phyloP scores from a whole-genome alignment of 805 yeast species.

The Brettanomyces nanus region DNA sequence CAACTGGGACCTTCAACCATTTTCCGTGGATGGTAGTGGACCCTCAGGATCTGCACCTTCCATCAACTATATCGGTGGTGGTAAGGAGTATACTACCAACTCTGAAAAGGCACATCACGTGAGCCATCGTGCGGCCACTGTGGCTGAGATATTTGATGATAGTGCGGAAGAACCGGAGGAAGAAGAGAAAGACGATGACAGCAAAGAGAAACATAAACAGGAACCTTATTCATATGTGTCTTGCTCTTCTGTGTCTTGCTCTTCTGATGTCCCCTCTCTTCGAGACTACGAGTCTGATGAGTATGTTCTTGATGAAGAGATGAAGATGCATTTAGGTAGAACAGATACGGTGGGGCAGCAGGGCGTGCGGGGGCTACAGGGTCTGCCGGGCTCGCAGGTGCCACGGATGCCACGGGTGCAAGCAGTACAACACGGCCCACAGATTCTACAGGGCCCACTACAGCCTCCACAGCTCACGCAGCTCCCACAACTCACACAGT shows the following conservation, averaged over 20 bases:
- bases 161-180: conserved; percentile 1
- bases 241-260: neutral
- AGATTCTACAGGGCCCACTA: neutral
- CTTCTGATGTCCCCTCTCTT: neutral
- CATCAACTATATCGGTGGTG: neutral
- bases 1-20: conserved; percentile 22
- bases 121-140: conserved; percentile 1
- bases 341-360: neutral
- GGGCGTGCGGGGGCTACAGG: neutral
- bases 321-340: conserved; percentile 10
- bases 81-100: neutral
- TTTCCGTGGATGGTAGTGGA: conserved; percentile 6
- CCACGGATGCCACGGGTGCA: no score
- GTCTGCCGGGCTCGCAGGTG: no score
- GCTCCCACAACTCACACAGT: neutral
- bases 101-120: neutral
- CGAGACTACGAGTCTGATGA: conserved; percentile 10
- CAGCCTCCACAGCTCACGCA: neutral
- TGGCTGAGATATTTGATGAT: conserved; percentile 1
- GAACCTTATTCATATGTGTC: no score
- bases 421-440: no score
- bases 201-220: neutral
- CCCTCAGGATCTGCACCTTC: neutral
- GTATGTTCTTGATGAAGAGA: conserved; percentile 20
- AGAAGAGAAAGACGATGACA: conserved; percentile 1